A percentile compares a stretch with the other conserved stretches of the same genome.
phyloP scores from a whole-genome alignment of 2,329 filamentous ascomycete genomes.

The Colletotrichum sojae region DNA sequence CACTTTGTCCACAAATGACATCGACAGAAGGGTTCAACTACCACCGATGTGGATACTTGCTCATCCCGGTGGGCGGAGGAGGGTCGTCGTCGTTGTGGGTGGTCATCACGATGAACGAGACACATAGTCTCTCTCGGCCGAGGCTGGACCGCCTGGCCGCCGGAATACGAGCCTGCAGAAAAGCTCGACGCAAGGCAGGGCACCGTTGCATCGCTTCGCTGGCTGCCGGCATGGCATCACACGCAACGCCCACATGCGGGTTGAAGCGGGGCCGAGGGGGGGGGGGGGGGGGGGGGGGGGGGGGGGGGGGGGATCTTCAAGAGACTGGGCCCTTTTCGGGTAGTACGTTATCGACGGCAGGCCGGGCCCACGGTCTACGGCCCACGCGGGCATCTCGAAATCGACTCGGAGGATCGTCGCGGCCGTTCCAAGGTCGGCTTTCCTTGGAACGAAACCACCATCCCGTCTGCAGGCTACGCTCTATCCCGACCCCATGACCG shows the following conservation, averaged over 20 bases:
- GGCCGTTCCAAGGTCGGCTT: background rate
- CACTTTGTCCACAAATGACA: conserved; percentile 35
- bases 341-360: background rate
- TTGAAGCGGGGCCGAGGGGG: conserved; percentile 8
- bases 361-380: background rate
- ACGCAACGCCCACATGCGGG: background rate
- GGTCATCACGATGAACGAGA: conserved; percentile 3
- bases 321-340: background rate
- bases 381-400: conserved; percentile 7
- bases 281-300: background rate
- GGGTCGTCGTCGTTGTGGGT: background rate
- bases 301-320: background rate
- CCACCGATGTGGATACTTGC: background rate
- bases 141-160: conserved; percentile 16
- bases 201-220: conserved; percentile 25
- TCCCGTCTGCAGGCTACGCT: background rate
- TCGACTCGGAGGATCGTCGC: conserved; percentile 19
- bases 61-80: conserved; percentile 6
- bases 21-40: conserved; percentile 1
- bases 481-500: conserved; percentile 10
- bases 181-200: background rate
- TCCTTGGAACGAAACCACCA: conserved; percentile 24
- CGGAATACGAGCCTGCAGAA: conserved; percentile 26
- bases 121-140: conserved; percentile 9
- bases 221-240: conserved; percentile 24